phyloP scores from a whole-genome alignment of 23 red algal species.

The Chondrus crispus region DNA sequence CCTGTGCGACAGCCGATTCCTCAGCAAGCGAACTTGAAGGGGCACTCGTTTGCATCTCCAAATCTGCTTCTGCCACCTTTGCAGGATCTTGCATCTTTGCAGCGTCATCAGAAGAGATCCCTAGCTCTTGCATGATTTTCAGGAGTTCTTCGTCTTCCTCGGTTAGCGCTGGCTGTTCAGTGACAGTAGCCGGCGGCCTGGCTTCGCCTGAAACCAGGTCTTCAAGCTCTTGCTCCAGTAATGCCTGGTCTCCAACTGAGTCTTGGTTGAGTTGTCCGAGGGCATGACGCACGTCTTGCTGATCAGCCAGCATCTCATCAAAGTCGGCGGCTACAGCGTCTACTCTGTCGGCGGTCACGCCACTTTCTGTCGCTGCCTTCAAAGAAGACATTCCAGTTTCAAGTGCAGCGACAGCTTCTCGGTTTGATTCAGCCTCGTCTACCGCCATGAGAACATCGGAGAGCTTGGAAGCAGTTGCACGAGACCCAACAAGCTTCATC shows the following conservation, averaged over 20 bases:
- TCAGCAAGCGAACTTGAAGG: neutral
- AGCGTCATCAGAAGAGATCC: neutral
- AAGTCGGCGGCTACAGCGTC: conserved; percentile 57
- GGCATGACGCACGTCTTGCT: conserved; percentile 46
- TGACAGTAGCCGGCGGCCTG: neutral
- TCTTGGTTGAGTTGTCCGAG: conserved; percentile 44
- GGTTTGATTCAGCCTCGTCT: conserved; percentile 56
- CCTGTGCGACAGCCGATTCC: neutral
- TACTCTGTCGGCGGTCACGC: conserved; percentile 53
- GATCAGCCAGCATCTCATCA: conserved; percentile 46
- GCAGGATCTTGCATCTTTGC: neutral
- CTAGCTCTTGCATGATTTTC: conserved; percentile 17
- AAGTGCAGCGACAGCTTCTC: conserved; percentile 43
- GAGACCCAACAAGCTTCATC: conserved; percentile 41
- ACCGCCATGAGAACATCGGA: conserved; percentile 54
- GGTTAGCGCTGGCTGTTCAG: conserved; percentile 2
- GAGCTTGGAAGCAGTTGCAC: conserved; percentile 45
- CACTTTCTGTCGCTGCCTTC: conserved; percentile 29
- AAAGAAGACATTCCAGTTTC: conserved; percentile 64
- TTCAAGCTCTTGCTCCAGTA: conserved; percentile 50
- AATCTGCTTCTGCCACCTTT: neutral
- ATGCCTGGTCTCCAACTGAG: conserved; percentile 19
- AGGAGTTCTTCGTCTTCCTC: conserved; percentile 47
- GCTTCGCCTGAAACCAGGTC: neutral
- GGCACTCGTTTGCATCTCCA: neutral